A percentile compares a stretch with the other conserved stretches of the same genome.
Evolutionary conservation across 1,284 basidiomycete species (phyloP).

Genomic region (Pyrrhoderma lamaoense): DNA sequence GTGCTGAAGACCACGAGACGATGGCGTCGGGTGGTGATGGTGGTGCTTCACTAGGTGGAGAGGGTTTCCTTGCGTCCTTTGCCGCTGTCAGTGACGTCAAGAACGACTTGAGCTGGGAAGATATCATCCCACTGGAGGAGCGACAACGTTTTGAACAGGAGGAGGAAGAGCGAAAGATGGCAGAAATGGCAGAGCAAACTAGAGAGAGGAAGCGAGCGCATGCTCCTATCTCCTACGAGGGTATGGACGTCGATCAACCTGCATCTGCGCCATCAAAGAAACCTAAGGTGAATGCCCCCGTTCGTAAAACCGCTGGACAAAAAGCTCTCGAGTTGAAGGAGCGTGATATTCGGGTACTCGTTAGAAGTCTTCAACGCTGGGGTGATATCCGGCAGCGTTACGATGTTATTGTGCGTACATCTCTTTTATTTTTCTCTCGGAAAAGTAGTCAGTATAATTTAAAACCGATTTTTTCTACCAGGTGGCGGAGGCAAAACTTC

Average conservation of each 20-base stretch:
- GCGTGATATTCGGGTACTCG: conserved; percentile 91
- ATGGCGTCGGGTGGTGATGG: conserved; percentile 72
- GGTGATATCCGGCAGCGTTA: conserved; percentile 95
- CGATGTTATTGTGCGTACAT: conserved; percentile 76
- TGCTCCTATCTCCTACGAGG: conserved; percentile 84
- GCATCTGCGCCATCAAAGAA: conserved; percentile 60
- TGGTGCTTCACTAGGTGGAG: conserved; percentile 87
- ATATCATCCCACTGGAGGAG: conserved; percentile 94
- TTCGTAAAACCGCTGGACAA: conserved; percentile 79
- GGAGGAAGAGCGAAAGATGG: conserved; percentile 66
- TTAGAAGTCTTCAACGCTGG: conserved; percentile 95
- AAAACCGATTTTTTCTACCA: conserved; percentile 26
- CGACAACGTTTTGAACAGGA: conserved; percentile 82
- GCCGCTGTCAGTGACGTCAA: conserved; percentile 97
- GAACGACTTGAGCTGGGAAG: conserved; percentile 98
- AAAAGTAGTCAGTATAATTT: too few species aligned
- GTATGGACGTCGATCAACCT: conserved; percentile 81
- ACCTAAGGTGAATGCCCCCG: conserved; percentile 58
- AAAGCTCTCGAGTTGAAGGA: conserved; percentile 96
- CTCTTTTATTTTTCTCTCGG: conserved; percentile 11
- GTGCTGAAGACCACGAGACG: conserved; percentile 97
- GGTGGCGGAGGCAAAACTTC: conserved; percentile 89
- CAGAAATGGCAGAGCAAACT: conserved; percentile 55
- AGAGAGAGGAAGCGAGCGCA: conserved; percentile 79
- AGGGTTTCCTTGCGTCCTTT: conserved; percentile 93